phyloP scores from a whole-genome alignment of 495 filamentous ascomycete genomes.

The Trichoderma reesei region DNA sequence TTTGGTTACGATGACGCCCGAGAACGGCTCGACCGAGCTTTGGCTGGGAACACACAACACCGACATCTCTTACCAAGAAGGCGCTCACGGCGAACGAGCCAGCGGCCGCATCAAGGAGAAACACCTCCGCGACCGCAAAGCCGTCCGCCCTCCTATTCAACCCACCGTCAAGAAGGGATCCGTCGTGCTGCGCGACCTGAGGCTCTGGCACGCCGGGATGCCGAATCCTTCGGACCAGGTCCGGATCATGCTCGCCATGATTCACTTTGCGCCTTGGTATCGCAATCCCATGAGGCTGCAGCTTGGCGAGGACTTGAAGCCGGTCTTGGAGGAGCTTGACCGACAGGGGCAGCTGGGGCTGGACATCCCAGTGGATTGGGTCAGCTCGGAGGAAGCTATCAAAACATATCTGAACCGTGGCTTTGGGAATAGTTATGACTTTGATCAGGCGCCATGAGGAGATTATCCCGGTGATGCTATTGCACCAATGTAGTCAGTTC shows the following conservation, averaged over 20 bases:
- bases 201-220: conserved; percentile 45
- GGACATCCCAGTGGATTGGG: conserved; percentile 37
- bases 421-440: conserved; percentile 44
- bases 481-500: too few relatives aligned
- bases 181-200: conserved; percentile 43
- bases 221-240: conserved; percentile 40
- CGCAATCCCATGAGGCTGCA: conserved; percentile 42
- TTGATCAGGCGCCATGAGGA: conserved; percentile 23
- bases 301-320: conserved; percentile 35
- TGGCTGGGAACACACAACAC: conserved; percentile 32
- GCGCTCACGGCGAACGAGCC: conserved; percentile 13
- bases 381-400: conserved; percentile 23
- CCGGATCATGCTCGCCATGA: conserved; percentile 51
- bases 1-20: conserved; percentile 19
- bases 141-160: conserved; percentile 26
- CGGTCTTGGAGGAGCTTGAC: conserved; percentile 24
- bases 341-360: conserved; percentile 20
- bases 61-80: conserved; percentile 20
- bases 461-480: neutral
- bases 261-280: conserved; percentile 40
- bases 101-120: conserved; percentile 18
- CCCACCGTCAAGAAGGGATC: conserved; percentile 30
- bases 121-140: conserved; percentile 22
- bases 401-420: conserved; percentile 33
- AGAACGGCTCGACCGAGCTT: conserved; percentile 35